phyloP scores from a whole-genome alignment of 1,284 basidiomycete species.

The Xerocomus amazonicus region DNA sequence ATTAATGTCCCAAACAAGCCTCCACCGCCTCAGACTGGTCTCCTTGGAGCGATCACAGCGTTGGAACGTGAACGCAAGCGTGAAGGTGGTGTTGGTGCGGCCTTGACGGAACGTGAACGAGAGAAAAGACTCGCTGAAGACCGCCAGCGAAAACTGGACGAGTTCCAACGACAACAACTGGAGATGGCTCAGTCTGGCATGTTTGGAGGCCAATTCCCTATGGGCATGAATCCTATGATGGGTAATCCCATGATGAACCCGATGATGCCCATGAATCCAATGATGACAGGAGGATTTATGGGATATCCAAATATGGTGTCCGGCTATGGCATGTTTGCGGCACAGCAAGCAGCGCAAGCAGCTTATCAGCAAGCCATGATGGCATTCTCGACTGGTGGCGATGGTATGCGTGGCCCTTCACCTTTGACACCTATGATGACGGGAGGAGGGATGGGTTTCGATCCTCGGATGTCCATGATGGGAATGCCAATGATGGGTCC shows the following conservation, averaged over 20 bases:
- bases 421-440: conserved; percentile 57
- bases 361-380: conserved; percentile 92
- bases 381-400: conserved; percentile 77
- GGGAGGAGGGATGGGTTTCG: conserved; percentile 42
- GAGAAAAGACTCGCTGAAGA: conserved; percentile 90
- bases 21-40: conserved; percentile 91
- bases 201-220: conserved; percentile 48
- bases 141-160: conserved; percentile 87
- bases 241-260: conserved; percentile 43
- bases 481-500: conserved; percentile 48
- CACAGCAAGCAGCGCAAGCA: conserved; percentile 82
- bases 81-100: conserved; percentile 91
- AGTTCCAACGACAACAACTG: conserved; percentile 83
- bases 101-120: conserved; percentile 91
- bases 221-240: conserved; percentile 43
- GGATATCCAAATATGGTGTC: conserved; percentile 65
- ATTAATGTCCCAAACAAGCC: conserved; percentile 95
- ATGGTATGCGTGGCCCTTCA: conserved; percentile 35
- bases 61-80: conserved; percentile 93
- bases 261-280: conserved; percentile 54
- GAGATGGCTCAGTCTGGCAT: conserved; percentile 81
- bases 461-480: conserved; percentile 57
- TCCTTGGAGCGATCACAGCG: conserved; percentile 92
- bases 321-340: conserved; percentile 86
- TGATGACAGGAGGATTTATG: conserved; percentile 47